Base-by-base conservation (phyloP, 371 early-diverging fungal genomes). In the Apophysomyces sp. region DNA sequence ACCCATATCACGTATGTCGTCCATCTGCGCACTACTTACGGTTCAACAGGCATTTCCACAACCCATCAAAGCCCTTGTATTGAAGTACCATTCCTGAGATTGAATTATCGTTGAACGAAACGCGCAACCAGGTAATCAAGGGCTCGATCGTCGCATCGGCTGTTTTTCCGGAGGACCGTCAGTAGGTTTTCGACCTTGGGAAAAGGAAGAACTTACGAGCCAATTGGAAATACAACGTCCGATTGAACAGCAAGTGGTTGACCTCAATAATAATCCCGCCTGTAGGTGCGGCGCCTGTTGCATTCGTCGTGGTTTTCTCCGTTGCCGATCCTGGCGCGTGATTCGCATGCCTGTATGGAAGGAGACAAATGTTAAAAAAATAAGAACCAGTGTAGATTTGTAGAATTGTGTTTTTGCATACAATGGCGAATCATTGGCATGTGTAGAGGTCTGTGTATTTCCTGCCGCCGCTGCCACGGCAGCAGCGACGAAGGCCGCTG, bases 101-200 rank as follows among this genome's bases (percentile, higher is more conserved):
- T 18, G 72, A 66, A 16, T 58, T 57, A 57, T 81, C 81, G 52
- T 73, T 69, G 58, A 75, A 81, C 3, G 81, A 78, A 12, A 77
- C 60, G 34, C 77, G 66, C 55, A 81, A 58, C 65, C 81, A 78
- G 30, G 73, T 72, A 28, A 81, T 62, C 57, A 81, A 62, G 3
- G 81, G 81, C 15, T 81, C 81, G 60, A 81, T 81, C 2, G 81
- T 81, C 1, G 78, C 81, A 60, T 81, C 78, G 27, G 72, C 81
- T 81, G 61, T 8, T 29, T 21, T 12, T n/a, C 37, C 15, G n/a
- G 37, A 37, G n/a, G 2, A 9, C n/a, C 24, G 21, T 44, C 16
- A 21, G 49, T 44, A 44, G 21, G 4, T 21, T 4, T n/a, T 21
- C 7, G 8, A 26, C 3, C 9, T 21, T 11, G 37, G 11, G 9